Percentiles rank a stretch among this genome's conserved stretches.
phyloP scores from a whole-genome alignment of 495 filamentous ascomycete genomes.

The Hypomontagnella submonticulosa region DNA sequence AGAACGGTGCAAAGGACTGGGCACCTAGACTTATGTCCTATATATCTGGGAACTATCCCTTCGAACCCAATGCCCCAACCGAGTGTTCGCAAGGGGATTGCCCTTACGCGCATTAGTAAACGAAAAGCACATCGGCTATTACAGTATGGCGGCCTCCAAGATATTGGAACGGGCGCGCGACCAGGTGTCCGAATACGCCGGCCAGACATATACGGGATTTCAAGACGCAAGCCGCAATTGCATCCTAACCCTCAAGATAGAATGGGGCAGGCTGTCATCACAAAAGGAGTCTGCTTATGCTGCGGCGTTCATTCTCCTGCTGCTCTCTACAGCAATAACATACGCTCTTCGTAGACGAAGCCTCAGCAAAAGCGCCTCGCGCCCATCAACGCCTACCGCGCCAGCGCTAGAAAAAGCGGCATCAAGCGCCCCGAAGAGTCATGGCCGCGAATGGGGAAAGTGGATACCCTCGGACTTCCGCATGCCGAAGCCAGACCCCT shows the following conservation, averaged over 20 bases:
- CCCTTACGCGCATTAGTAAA: background rate
- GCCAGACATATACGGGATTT: constrained; percentile 17
- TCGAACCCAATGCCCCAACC: background rate
- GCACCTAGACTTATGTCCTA: background rate
- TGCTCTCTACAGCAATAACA: constrained; percentile 22
- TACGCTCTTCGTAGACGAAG: constrained; percentile 33
- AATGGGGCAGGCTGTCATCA: constrained; percentile 10
- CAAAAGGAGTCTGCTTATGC: constrained; percentile 19
- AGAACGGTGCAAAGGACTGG: constrained; percentile 20
- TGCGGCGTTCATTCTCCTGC: constrained; percentile 23
- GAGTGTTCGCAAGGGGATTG: background rate
- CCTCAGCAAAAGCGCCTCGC: constrained; percentile 14
- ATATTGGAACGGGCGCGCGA: constrained; percentile 16
- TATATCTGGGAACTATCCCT: constrained; percentile 21
- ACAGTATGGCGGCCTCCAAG: constrained; percentile 3
- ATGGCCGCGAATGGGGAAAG: constrained; percentile 56
- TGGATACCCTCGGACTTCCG: constrained; percentile 79
- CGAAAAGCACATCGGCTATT: background rate
- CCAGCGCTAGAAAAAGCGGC: constrained; percentile 36
- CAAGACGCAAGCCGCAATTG: constrained; percentile 11
- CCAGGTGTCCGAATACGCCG: constrained; percentile 8
- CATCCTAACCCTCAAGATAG: constrained; percentile 8
- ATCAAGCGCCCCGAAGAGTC: constrained; percentile 26
- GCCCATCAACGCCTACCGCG: constrained; percentile 41
- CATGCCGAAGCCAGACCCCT: constrained; percentile 72